Base-by-base conservation (phyloP, 257 asterid genomes). In the Mentha longifolia region DNA sequence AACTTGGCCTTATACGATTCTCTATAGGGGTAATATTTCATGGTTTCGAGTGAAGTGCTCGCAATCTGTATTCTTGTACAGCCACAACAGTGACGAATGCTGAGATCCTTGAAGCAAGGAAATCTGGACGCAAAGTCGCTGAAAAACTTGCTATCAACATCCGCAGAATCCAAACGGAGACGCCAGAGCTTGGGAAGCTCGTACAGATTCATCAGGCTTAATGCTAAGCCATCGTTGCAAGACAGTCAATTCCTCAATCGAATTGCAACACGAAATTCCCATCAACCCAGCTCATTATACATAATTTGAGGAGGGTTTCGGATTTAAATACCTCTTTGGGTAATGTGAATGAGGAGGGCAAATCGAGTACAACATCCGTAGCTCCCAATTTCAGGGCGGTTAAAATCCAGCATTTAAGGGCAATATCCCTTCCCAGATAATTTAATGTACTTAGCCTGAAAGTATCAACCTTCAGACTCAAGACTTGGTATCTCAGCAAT, bases 401-500 rank as follows among this genome's bases (percentile, higher is more conserved):
- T 11, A 10, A 55, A 56, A 69, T 42, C 45, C 42, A 22, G 10
- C 15, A 5, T 35, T 35, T 5, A 35, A 35, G 39, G 3, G 13
- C 50, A 28, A 2, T 3, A 42, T 42, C 39, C 39, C 8, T 42
- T 8, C 3, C 3, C 39, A 0, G 3, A 42, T 42, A 2, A 14
- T 0, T 0, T 0, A 2, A 6, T 5, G 15, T 2, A 11, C 22
- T 6, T 11, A 69, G 52, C 25, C 10, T 63, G 11, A 76, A 70
- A 31, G 31, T 63, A 6, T 64, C 57, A 14, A 71, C 55, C 28
- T 9, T 22, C 1, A 70, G 11, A 13, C 72, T 57, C 31, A 7
- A 28, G 6, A 55, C 63, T 6, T 19, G 15, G 49, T 71, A 76
- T 67, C 72, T 61, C 39, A 5, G 39, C 39, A 35, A 5, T 7